phyloP scores from a whole-genome alignment of 2,329 filamentous ascomycete genomes.

The Cercospora berteroae region DNA sequence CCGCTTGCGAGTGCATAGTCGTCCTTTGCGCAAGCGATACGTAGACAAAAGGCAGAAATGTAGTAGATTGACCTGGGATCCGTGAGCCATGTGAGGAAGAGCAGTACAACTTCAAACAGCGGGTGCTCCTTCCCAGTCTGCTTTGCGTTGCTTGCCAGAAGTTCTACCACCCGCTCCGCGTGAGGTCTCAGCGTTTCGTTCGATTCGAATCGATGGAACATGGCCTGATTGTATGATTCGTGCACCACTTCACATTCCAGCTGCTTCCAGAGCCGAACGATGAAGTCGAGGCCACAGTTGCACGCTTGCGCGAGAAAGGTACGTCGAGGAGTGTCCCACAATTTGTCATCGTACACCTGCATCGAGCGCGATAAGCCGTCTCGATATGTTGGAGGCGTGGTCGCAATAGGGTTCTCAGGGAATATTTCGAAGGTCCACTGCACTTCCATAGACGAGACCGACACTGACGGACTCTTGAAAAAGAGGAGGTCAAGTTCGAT shows the following conservation, averaged over 20 bases:
- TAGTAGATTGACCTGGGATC: not conserved
- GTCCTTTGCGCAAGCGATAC: not conserved
- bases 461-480: not conserved
- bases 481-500: constrained; percentile 4
- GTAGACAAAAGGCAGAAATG: constrained; percentile 1
- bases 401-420: not conserved
- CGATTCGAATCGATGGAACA: not conserved
- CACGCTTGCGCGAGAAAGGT: constrained; percentile 2
- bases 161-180: not conserved
- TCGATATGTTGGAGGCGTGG: not conserved
- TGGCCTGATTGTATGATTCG: constrained; percentile 1
- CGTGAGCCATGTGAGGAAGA: constrained; percentile 4
- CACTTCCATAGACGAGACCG: not conserved
- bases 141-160: not conserved
- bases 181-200: not conserved
- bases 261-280: constrained; percentile 1
- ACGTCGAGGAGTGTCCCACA: not conserved
- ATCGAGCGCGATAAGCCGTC: not conserved
- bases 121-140: not conserved
- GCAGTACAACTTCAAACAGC: not conserved
- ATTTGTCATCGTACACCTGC: not conserved
- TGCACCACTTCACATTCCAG: not conserved
- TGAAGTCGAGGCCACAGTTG: not conserved
- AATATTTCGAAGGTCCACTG: not conserved
- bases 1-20: not conserved